A percentile compares a stretch with the other conserved stretches of the same genome.
Evolutionary conservation across 2,329 filamentous ascomycete species (phyloP).

Genomic region (Eutypella sp.): DNA sequence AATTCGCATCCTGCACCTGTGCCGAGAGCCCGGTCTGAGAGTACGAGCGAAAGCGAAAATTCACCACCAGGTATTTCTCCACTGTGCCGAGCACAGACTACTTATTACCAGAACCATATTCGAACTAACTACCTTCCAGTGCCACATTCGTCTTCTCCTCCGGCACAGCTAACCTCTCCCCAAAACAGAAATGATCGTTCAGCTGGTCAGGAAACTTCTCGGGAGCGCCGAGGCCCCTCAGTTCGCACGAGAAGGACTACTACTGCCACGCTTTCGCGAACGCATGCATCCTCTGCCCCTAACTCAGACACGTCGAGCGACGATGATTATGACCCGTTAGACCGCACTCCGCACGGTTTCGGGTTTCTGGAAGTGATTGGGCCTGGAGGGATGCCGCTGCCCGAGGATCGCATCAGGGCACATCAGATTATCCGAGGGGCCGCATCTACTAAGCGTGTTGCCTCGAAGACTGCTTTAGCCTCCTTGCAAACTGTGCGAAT

Average conservation of each 20-base stretch:
- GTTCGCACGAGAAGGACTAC: constrained; percentile 2
- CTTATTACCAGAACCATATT: neutral
- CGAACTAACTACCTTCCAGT: constrained; percentile 2
- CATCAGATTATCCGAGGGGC: constrained; percentile 44
- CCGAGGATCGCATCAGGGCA: constrained; percentile 33
- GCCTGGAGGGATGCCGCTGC: constrained; percentile 9
- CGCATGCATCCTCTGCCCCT: constrained; percentile 4
- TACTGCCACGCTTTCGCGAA: constrained; percentile 5
- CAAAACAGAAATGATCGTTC: constrained; percentile 2
- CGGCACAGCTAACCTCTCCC: constrained; percentile 1
- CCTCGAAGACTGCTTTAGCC: constrained; percentile 41
- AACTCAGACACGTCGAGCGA: constrained; percentile 15
- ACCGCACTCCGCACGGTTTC: neutral
- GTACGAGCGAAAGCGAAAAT: constrained; percentile 2
- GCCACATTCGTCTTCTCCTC: constrained; percentile 10
- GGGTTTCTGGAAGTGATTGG: neutral
- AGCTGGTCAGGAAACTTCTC: neutral
- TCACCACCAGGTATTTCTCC: constrained; percentile 10
- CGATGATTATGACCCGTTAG: constrained; percentile 3
- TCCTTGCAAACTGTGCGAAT: constrained; percentile 43
- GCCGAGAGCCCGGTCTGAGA: neutral
- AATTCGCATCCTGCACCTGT: constrained; percentile 6
- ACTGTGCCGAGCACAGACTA: neutral
- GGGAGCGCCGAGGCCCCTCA: constrained; percentile 3
- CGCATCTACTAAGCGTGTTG: constrained; percentile 39